Base-by-base conservation (phyloP, 306 rosid genomes). In the Acacia confusa region DNA sequence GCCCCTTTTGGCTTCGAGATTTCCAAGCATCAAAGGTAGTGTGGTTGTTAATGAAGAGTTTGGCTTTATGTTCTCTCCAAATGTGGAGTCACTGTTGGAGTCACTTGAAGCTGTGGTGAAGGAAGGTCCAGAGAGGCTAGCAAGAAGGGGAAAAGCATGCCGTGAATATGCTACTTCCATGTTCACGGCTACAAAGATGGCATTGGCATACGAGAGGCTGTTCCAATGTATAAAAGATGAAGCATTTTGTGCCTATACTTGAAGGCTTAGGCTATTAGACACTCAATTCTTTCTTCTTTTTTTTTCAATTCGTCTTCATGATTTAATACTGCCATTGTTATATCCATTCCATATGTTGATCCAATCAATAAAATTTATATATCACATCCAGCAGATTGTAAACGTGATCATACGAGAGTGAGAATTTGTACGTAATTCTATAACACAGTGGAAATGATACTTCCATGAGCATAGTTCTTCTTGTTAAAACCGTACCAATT, bases 151-250 rank as follows among this genome's bases (percentile, higher is more conserved):
- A 45, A 86, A 86, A 57, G 91, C 96, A 4, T 90, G 99, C 76
- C 70, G 85, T 72, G 76, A 84, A 57, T 93, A 95, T 28, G 97
- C 98, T 43, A 27, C 32, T 50, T 85, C 97, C 72, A 95, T 95
- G 99, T 95, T 95, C 74, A 88, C 98, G 0, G 96, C 98, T 14
- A 79, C 52, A 63, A 93, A 93, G 85, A 95, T 95, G 99, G 94
- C 94, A 16, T 79, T 93, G 78, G 98, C 98, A 32, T 92, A 95
- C 63, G 99, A 95, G 83, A 92, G 94, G 84, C 72, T 95, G 32
- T 95, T 95, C 84, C 82, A 92, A 30, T 93, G 99, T 82, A 92
- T 95, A 52, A 95, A 91, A 84, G 70, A 77, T 19, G 86, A 87
- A 79, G 71, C 88, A 6, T 89, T 93, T 84, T 93, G 98, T 88